These are phyloP conservation scores for Neurospora sublineolata DNA, from an alignment of 495 filamentous ascomycete genomes.

Conservation along the genomic window DNA sequence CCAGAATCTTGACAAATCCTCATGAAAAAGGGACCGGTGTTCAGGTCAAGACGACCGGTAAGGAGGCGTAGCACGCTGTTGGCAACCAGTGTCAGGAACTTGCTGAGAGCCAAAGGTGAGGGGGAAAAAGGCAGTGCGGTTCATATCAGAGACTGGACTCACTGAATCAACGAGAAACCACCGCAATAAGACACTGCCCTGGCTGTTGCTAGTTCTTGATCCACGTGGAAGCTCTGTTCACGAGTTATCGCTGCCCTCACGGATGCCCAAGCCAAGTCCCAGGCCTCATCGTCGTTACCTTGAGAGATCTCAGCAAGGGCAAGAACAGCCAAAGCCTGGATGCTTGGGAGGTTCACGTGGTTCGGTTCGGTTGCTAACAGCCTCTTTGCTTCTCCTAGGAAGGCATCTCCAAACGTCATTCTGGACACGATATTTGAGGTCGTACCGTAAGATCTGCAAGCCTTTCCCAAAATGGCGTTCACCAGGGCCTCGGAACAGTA, in stretches of 20 bases:
- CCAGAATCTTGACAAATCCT: conserved; percentile 8
- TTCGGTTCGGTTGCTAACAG: conserved; percentile 7
- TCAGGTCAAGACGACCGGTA: conserved; percentile 18
- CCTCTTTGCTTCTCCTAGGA: conserved; percentile 17
- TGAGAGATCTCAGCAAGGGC: conserved; percentile 15
- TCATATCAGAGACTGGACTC: not conserved
- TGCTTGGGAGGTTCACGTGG: conserved; percentile 12
- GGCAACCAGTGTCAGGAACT: not conserved
- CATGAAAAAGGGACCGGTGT: conserved; percentile 17
- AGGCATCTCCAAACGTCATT: conserved; percentile 18
- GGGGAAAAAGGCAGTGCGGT: not conserved
- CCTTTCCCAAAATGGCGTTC: conserved; percentile 16
- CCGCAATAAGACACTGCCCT: conserved; percentile 17
- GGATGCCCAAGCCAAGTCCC: conserved; percentile 11
- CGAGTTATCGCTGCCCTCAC: conserved; percentile 13
- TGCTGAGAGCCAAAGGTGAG: not conserved
- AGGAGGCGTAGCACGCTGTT: conserved; percentile 13
- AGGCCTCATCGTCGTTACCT: conserved; percentile 17
- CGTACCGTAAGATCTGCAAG: conserved; percentile 9
- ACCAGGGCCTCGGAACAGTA: conserved; percentile 18
- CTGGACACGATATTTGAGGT: conserved; percentile 12
- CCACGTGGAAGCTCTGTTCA: not conserved
- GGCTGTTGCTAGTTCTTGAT: conserved; percentile 9
- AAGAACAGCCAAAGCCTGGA: conserved; percentile 17
- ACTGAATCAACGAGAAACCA: conserved; percentile 16